phyloP scores from a whole-genome alignment of 2,329 filamentous ascomycete species.

The Ilyonectria robusta region DNA sequence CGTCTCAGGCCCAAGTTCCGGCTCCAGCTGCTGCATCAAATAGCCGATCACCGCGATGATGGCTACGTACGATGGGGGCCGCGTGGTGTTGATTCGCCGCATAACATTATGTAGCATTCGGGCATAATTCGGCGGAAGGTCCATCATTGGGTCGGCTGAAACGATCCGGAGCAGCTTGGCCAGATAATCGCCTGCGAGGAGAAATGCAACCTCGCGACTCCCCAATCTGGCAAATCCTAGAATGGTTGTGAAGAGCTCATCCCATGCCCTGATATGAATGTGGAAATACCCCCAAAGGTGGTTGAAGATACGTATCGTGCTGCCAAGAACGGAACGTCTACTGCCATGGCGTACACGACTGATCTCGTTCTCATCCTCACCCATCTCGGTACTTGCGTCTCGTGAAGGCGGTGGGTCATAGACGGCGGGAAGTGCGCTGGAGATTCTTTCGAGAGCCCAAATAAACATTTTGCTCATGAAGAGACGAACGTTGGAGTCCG shows the following conservation, averaged over 20 bases:
- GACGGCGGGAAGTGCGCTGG: conserved; percentile 59
- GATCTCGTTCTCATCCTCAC: conserved; percentile 46
- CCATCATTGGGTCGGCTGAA: conserved; percentile 68
- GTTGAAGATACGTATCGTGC: conserved; percentile 64
- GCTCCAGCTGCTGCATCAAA: conserved; percentile 61
- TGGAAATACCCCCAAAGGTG: conserved; percentile 76
- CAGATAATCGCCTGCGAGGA: conserved; percentile 75
- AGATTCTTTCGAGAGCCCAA: conserved; percentile 66
- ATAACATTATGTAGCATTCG: conserved; percentile 67
- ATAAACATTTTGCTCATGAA: conserved; percentile 67
- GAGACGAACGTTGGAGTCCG: conserved; percentile 68
- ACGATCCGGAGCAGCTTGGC: conserved; percentile 71
- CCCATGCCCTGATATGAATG: conserved; percentile 76
- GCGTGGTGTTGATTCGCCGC: conserved; percentile 62
- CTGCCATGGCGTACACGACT: conserved; percentile 12
- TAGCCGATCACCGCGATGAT: conserved; percentile 66
- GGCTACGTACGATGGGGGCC: conserved; percentile 67
- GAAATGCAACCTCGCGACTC: conserved; percentile 66
- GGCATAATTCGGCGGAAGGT: conserved; percentile 68
- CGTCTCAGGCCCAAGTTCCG: conserved; percentile 50
- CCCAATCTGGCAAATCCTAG: conserved; percentile 76
- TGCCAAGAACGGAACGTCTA: conserved; percentile 50
- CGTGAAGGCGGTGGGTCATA: conserved; percentile 56
- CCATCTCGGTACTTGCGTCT: conserved; percentile 45
- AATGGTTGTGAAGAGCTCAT: conserved; percentile 82